Conservation (phyloP, 441 rosid species). For the Cnidoscolus chayamansa region DNA sequence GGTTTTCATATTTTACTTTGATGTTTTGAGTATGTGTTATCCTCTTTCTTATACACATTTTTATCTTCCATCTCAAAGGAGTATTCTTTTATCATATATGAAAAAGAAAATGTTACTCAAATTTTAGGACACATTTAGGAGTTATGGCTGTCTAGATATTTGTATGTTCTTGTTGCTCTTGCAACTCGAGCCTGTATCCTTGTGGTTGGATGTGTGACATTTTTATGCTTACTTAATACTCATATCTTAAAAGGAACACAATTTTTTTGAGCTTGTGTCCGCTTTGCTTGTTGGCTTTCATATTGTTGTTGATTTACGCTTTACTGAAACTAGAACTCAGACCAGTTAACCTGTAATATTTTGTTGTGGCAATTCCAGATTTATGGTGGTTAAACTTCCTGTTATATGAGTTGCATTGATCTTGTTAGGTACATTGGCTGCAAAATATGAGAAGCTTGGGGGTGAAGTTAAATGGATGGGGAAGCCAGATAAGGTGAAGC, state of each 20-base stretch:
- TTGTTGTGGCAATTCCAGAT: neutral
- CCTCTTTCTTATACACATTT: neutral
- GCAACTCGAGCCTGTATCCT: neutral
- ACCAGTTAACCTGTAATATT: neutral
- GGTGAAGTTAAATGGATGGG: conserved; percentile 98
- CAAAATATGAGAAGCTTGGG: conserved; percentile 79
- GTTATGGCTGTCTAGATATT: neutral
- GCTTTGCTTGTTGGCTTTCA: neutral
- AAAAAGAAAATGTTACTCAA: neutral
- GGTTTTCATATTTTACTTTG: too few species aligned
- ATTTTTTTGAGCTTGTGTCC: neutral
- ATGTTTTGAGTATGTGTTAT: neutral
- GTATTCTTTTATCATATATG: too few species aligned
- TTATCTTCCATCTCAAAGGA: too few species aligned
- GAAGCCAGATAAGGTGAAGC: conserved; percentile 71
- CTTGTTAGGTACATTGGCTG: conserved; percentile 61
- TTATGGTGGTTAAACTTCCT: neutral
- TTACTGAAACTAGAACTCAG: neutral
- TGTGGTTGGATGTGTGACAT: neutral
- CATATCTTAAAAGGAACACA: neutral
- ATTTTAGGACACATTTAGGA: neutral
- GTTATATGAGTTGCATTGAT: neutral
- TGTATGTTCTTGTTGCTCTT: neutral
- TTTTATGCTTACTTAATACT: neutral
- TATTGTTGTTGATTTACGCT: neutral